A percentile compares a stretch with the other conserved stretches of the same genome.
Evolutionary conservation across 768 basidiomycete species (phyloP).

Genomic region (Psilocybe sp.): DNA sequence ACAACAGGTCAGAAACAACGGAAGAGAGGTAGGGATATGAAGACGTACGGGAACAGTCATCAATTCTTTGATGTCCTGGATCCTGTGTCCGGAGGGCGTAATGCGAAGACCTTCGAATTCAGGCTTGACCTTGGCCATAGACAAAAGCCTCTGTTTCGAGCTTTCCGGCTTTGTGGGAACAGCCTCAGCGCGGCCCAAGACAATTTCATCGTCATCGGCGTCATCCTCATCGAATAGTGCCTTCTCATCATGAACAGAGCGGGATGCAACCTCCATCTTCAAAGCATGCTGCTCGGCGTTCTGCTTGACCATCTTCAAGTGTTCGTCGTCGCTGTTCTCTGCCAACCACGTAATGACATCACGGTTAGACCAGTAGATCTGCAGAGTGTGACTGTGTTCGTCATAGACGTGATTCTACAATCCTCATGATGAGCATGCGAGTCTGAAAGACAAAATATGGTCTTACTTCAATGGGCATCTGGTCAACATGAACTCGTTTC

Average conservation of each 20-base stretch:
- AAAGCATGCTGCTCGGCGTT: slow-evolving; percentile 87
- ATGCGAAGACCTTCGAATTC: slow-evolving; percentile 81
- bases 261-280: slow-evolving; percentile 89
- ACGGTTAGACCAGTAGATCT: slow-evolving; percentile 93
- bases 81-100: slow-evolving; percentile 79
- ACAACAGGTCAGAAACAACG: slow-evolving; percentile 9
- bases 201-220: slow-evolving; percentile 78
- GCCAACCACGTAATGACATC: slow-evolving; percentile 96
- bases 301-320: slow-evolving; percentile 91
- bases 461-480: slow-evolving; percentile 96
- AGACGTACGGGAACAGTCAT: slow-evolving; percentile 86
- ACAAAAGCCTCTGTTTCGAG: slow-evolving; percentile 76
- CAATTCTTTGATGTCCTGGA: slow-evolving; percentile 91
- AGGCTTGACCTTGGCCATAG: slow-evolving; percentile 72
- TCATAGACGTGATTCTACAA: slow-evolving; percentile 91
- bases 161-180: slow-evolving; percentile 43
- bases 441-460: not conserved
- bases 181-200: slow-evolving; percentile 58
- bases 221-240: slow-evolving; percentile 90
- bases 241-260: slow-evolving; percentile 82
- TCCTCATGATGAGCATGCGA: slow-evolving; percentile 14
- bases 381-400: slow-evolving; percentile 87
- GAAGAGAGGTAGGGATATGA: not conserved
- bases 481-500: slow-evolving; percentile 97
- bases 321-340: slow-evolving; percentile 94